phyloP scores from a whole-genome alignment of 306 rosid species.

The Canavalia ensiformis region DNA sequence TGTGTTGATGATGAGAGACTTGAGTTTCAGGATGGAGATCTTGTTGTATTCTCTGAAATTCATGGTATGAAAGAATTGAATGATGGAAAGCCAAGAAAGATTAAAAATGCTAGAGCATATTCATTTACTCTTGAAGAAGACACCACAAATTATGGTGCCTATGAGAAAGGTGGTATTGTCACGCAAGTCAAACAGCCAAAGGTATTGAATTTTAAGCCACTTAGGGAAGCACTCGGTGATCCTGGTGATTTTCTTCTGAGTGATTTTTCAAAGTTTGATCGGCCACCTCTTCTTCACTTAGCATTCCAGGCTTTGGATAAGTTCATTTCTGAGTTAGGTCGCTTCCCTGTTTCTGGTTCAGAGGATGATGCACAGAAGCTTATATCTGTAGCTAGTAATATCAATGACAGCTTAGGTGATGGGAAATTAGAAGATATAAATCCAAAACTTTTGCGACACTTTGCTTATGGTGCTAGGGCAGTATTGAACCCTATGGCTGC shows the following conservation, averaged over 20 bases:
- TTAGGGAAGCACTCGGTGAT: conserved; percentile 71
- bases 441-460: conserved; percentile 75
- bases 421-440: conserved; percentile 75
- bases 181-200: conserved; percentile 89
- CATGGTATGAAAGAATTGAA: conserved; percentile 90
- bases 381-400: conserved; percentile 60
- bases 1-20: conserved; percentile 96
- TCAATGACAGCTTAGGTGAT: conserved; percentile 71
- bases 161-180: conserved; percentile 86
- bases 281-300: conserved; percentile 79
- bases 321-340: conserved; percentile 66
- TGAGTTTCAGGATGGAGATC: conserved; percentile 95
- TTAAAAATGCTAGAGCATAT: conserved; percentile 76
- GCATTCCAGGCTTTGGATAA: conserved; percentile 87
- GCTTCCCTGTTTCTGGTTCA: conserved; percentile 82
- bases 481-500: conserved; percentile 98
- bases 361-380: conserved; percentile 85
- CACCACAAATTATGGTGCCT: conserved; percentile 73
- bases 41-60: conserved; percentile 89
- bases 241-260: conserved; percentile 91
- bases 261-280: conserved; percentile 90
- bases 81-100: conserved; percentile 85
- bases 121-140: conserved; percentile 89
- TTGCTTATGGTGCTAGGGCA: conserved; percentile 94
- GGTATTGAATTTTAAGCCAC: conserved; percentile 77